A percentile compares a stretch with the other conserved stretches of the same genome.
Evolutionary conservation across 1,284 basidiomycete genomes (phyloP).

Genomic region (Apiotrichum laibachii): DNA sequence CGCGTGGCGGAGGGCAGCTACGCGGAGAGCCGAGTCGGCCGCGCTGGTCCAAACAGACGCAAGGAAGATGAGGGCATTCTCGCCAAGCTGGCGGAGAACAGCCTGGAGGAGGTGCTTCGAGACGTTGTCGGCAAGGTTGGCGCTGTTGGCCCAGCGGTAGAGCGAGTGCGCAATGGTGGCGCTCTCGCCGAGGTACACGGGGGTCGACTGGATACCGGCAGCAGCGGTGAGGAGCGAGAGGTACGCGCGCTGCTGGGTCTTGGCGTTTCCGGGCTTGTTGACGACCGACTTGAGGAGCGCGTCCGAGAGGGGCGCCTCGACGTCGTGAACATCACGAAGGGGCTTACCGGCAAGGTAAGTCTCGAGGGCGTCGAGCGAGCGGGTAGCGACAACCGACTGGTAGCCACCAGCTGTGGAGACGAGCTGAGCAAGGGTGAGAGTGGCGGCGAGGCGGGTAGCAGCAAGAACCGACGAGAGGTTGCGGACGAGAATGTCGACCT

Average conservation of each 20-base stretch:
- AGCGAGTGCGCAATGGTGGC: conserved; percentile 43
- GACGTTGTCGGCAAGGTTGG: conserved; percentile 54
- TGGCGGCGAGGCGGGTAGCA: conserved; percentile 16
- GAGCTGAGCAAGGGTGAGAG: conserved; percentile 20
- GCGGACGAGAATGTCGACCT: conserved; percentile 17
- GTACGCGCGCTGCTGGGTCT: conserved; percentile 35
- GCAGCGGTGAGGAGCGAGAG: conserved; percentile 38
- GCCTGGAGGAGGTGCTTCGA: conserved; percentile 61
- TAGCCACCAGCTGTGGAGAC: conserved; percentile 19
- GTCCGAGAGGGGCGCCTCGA: conserved; percentile 21
- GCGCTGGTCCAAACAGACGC: conserved; percentile 62
- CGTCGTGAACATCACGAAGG: conserved; percentile 22
- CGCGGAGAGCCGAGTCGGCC: conserved; percentile 54
- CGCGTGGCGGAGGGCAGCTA: conserved; percentile 74
- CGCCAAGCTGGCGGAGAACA: conserved; percentile 67
- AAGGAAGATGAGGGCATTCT: conserved; percentile 77
- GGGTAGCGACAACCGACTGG: conserved; percentile 52
- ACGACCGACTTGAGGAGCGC: conserved; percentile 30
- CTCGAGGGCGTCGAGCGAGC: conserved; percentile 43
- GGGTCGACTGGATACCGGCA: conserved; percentile 21
- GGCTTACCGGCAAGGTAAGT: conserved; percentile 15
- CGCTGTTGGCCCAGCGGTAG: conserved; percentile 62
- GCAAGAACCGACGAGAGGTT: conserved; percentile 7
- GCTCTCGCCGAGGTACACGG: conserved; percentile 11
- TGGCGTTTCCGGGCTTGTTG: conserved; percentile 31